Evolutionary conservation across 208 protist species (phyloP).

Genomic region (Trypanosoma vivax): DNA sequence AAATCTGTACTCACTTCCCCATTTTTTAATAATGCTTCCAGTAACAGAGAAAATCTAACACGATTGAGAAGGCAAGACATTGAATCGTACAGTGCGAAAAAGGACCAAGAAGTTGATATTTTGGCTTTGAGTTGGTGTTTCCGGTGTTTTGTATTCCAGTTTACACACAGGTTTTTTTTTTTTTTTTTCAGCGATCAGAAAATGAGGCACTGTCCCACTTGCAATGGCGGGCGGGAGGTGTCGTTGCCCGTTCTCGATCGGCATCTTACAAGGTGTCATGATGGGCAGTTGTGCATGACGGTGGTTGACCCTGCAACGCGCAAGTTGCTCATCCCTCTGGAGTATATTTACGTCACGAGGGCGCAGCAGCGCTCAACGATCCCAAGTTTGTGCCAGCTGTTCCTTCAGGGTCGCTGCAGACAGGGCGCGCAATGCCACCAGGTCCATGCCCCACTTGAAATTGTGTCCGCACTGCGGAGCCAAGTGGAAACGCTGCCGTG

Average conservation of each 20-base stretch:
- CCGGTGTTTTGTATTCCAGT: too few relatives aligned
- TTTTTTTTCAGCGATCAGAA: too few relatives aligned
- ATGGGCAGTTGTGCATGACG: conserved; percentile 11
- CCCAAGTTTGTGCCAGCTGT: conserved; percentile 74
- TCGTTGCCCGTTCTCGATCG: neutral
- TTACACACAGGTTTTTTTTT: too few relatives aligned
- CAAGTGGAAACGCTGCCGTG: conserved; percentile 48
- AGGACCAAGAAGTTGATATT: too few relatives aligned
- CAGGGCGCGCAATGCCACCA: conserved; percentile 66
- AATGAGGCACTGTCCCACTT: neutral
- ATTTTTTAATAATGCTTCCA: too few relatives aligned
- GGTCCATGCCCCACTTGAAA: conserved; percentile 53
- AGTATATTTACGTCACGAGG: conserved; percentile 5
- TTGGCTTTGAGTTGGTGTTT: too few relatives aligned
- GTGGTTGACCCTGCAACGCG: conserved; percentile 22
- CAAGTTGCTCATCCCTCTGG: conserved; percentile 17
- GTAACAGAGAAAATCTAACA: too few relatives aligned
- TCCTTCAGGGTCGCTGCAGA: conserved; percentile 45
- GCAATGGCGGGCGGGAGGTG: too few relatives aligned
- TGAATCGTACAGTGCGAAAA: too few relatives aligned
- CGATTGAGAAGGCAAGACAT: too few relatives aligned
- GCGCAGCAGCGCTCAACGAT: conserved; percentile 18
- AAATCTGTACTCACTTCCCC: too few relatives aligned
- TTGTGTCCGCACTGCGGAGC: conserved; percentile 38
- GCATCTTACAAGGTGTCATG: neutral